Evolutionary conservation across 768 basidiomycete genomes (phyloP).

Genomic region (Lactarius vividus): DNA sequence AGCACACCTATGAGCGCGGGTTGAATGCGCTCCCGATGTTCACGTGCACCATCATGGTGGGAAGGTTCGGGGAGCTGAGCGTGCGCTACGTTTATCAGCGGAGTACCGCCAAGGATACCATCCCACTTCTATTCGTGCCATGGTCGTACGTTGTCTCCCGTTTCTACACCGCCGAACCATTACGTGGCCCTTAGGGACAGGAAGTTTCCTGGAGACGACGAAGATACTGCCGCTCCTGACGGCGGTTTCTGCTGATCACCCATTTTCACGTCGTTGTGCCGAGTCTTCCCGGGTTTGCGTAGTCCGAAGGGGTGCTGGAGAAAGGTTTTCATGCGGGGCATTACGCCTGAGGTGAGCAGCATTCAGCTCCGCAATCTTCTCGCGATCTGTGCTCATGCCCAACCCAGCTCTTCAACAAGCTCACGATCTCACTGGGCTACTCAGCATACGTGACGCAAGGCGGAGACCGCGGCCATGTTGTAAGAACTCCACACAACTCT

Average conservation of each 20-base stretch:
- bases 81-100: too few species aligned
- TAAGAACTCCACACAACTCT: conserved; percentile 24
- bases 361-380: background rate
- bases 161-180: too few species aligned
- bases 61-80: too few species aligned
- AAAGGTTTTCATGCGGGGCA: conserved; percentile 45
- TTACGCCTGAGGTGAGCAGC: conserved; percentile 46
- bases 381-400: too few species aligned
- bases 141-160: too few species aligned
- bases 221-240: conserved; percentile 18
- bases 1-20: too few species aligned
- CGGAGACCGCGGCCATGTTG: conserved; percentile 45
- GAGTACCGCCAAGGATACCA: too few species aligned
- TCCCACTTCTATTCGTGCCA: too few species aligned
- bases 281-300: conserved; percentile 52
- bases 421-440: conserved; percentile 36
- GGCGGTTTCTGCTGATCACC: conserved; percentile 37
- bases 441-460: conserved; percentile 43
- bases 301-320: conserved; percentile 49
- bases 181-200: too few species aligned
- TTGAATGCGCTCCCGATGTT: conserved; percentile 28
- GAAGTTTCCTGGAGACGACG: too few species aligned
- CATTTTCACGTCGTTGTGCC: conserved; percentile 55
- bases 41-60: too few species aligned
- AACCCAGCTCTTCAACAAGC: conserved; percentile 30